Base-by-base conservation (phyloP, 805 yeast species). In the Jamesozyma spencerorum region DNA sequence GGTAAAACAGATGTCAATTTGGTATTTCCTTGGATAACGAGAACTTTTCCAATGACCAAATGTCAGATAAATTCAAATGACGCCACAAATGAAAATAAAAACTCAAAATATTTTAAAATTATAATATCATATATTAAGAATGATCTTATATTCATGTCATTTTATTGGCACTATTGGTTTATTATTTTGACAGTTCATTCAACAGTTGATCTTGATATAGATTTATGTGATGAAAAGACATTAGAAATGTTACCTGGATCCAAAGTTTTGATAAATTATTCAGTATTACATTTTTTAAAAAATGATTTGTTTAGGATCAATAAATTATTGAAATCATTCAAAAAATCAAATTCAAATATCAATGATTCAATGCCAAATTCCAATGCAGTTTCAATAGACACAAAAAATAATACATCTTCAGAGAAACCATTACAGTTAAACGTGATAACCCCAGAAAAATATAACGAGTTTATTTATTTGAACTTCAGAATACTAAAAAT, bases 161-260 rank as follows among this genome's bases (percentile, higher is more conserved):
- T 60, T 40, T 53, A 56, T 36, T 60, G 58, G 57, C 60, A 60
- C 43, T 59, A 55, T 43, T 59, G 63, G 62, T 45, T 43, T 32
- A 55, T 58, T 13, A 43, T 53, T 11, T 34, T 54, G 15, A 41
- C 40, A 6, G 39, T 29, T 13, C 34, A 44, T 12, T 27, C 46
- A 11, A 17, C 11, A 3, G 13, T 19, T 7, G 13, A 36, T 18
- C n/a, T 13, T 4, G n/a, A 28, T 3, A 12, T 36, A 4, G 14
- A 36, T 30, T 6, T 30, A 10, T 5, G 29, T 5, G 18, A 15
- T 29, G 29, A 20, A 8, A 13, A 13, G 3, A 12, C 28, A 11
- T 13, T 36, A 8, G 7, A 6, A 36, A 13, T 20, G 10, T 8
- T 36, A 18, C 55, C 58, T 1, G 59, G 59, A 1, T 44, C 49